These are phyloP conservation scores for Rhododendron mucronatum DNA, from an alignment of 148 eudicot species.

Conservation along the genomic window DNA sequence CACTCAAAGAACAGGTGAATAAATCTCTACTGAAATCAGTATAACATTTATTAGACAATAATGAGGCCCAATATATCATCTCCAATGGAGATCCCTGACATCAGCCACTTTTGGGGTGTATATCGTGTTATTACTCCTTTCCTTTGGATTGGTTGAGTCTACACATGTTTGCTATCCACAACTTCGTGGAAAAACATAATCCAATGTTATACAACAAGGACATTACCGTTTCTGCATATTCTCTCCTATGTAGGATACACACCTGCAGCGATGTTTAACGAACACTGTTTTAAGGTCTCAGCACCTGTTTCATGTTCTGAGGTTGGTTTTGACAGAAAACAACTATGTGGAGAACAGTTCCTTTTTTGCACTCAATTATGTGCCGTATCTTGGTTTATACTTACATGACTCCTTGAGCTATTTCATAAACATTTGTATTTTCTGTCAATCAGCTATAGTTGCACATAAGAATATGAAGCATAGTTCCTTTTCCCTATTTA, in stretches of 20 bases:
- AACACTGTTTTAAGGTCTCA: neutral
- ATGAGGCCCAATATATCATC: neutral
- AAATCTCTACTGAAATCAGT: neutral
- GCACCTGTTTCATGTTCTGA: neutral
- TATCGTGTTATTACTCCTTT: neutral
- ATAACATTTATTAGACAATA: neutral
- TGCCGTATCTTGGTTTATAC: neutral
- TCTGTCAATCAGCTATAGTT: neutral
- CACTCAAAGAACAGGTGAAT: conserved; percentile 66
- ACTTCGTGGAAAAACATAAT: neutral
- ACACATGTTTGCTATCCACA: neutral
- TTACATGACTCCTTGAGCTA: neutral
- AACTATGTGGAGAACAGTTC: neutral
- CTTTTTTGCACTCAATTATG: neutral
- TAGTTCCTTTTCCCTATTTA: neutral
- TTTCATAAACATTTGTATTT: neutral
- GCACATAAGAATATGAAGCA: neutral
- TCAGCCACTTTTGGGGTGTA: neutral
- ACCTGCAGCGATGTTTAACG: neutral
- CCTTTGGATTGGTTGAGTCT: neutral
- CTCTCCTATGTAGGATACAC: neutral
- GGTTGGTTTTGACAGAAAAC: neutral
- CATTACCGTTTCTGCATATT: neutral
- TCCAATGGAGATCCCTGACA: neutral
- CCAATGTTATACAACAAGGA: neutral